Percentiles rank a stretch among this genome's conserved stretches.
phyloP scores from a whole-genome alignment of 805 yeast genomes.

The Metschnikowia continentalis region DNA sequence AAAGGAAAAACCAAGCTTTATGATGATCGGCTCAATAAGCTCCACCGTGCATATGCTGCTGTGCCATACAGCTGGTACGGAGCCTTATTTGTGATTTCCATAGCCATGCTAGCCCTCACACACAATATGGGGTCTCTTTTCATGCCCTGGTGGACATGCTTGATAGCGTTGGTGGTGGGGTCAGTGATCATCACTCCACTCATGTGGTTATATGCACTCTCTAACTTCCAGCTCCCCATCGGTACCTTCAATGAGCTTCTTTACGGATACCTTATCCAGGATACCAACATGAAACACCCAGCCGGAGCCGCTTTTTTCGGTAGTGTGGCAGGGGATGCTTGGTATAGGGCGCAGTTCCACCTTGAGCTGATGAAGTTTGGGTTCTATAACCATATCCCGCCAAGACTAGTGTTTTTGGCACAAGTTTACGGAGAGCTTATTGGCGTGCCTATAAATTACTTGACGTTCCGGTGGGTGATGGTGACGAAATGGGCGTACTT shows the following conservation, averaged over 20 bases:
- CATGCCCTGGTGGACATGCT: conserved; percentile 42
- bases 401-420: conserved; percentile 45
- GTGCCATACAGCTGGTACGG: conserved; percentile 46
- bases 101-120: conserved; percentile 7
- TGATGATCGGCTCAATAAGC: conserved; percentile 42
- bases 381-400: conserved; percentile 52
- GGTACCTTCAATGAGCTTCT: conserved; percentile 50
- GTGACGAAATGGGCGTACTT: conserved; percentile 35
- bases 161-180: conserved; percentile 43
- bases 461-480: conserved; percentile 46
- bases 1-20: conserved; percentile 13
- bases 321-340: conserved; percentile 51
- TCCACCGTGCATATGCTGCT: conserved; percentile 35
- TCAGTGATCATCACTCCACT: conserved; percentile 45
- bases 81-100: conserved; percentile 31
- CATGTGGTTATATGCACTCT: conserved; percentile 47
- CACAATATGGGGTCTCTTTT: conserved; percentile 23
- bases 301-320: conserved; percentile 48
- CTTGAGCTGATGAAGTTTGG: conserved; percentile 43
- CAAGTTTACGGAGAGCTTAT: conserved; percentile 50
- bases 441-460: conserved; percentile 51
- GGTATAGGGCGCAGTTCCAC: conserved; percentile 47
- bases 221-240: conserved; percentile 50
- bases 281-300: conserved; percentile 33
- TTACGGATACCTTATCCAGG: conserved; percentile 45